Evolutionary conservation across 148 eudicot genomes (phyloP).

Genomic region (Hydrangea macrophylla): DNA sequence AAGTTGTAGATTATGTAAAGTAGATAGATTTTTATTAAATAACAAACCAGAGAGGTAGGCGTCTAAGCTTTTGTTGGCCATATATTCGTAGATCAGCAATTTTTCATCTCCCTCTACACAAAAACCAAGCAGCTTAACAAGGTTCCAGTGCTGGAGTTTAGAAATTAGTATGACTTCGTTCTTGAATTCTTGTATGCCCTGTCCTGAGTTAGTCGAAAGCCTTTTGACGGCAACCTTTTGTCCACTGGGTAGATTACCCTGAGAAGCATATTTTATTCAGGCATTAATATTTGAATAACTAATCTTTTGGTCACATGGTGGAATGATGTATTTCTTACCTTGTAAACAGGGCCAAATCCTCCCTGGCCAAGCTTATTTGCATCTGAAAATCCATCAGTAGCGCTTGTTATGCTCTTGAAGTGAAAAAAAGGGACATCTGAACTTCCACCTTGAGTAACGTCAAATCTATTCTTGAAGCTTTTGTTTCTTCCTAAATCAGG

Average conservation of each 20-base stretch:
- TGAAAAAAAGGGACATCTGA: background rate
- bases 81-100: background rate
- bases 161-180: background rate
- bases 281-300: background rate
- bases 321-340: background rate
- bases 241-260: background rate
- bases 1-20: no score
- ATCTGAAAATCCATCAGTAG: background rate
- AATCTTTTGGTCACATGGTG: background rate
- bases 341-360: constrained; percentile 11
- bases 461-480: no score
- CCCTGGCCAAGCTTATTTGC: constrained; percentile 3
- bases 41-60: background rate
- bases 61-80: background rate
- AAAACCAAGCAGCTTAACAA: constrained; percentile 1
- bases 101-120: constrained; percentile 7
- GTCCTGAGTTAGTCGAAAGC: constrained; percentile 2
- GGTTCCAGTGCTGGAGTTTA: constrained; percentile 13
- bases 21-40: no score
- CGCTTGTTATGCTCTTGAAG: background rate
- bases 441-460: background rate
- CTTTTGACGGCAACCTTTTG: constrained; percentile 8
- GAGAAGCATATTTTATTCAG: background rate
- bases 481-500: no score
- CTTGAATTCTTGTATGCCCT: background rate